phyloP scores from a whole-genome alignment of 176 grass and related monocot species.

The Avena eriantha region DNA sequence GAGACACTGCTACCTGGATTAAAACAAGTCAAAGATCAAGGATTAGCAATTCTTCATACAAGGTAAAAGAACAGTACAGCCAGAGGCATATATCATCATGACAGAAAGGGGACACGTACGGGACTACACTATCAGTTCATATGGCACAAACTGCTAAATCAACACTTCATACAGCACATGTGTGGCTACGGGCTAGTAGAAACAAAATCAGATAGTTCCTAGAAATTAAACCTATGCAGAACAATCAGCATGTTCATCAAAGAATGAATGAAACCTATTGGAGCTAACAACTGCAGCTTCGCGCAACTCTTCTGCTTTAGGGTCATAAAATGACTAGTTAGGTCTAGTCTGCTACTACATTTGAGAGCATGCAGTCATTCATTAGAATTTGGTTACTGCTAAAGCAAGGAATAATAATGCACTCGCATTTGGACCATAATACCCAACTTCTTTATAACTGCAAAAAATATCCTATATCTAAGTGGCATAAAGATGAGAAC shows the following conservation, averaged over 20 bases:
- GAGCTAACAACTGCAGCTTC: background rate
- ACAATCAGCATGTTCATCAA: background rate
- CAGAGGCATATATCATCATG: background rate
- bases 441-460: background rate
- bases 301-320: background rate
- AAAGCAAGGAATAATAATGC: background rate
- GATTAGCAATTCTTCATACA: background rate
- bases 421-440: background rate
- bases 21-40: background rate
- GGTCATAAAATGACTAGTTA: background rate
- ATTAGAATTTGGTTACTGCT: background rate
- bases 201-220: background rate
- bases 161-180: background rate
- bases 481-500: background rate
- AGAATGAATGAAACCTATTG: background rate
- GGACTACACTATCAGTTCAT: background rate
- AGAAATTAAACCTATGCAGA: background rate
- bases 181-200: background rate
- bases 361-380: background rate
- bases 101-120: background rate
- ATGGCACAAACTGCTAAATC: background rate
- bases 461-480: background rate
- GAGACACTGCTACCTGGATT: slow-evolving; percentile 38
- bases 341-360: background rate
- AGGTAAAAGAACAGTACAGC: background rate